Evolutionary conservation across 1,284 basidiomycete genomes (phyloP).

Genomic region (Gymnopus androsaceus): DNA sequence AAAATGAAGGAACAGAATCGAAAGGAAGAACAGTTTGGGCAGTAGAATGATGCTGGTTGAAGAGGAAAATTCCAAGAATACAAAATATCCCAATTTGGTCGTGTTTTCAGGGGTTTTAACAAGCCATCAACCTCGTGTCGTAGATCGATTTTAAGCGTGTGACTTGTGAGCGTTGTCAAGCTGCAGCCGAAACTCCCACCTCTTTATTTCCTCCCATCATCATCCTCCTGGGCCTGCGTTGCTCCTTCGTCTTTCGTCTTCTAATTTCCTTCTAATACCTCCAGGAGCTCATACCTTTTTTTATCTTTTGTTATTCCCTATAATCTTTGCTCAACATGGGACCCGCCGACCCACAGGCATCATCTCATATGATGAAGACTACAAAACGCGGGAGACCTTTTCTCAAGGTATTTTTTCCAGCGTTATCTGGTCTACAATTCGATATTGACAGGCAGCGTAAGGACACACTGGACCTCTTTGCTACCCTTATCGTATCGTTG

Average conservation of each 20-base stretch:
- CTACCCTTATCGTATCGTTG: slow-evolving; percentile 93
- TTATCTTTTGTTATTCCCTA: slow-evolving; percentile 22
- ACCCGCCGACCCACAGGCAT: slow-evolving; percentile 47
- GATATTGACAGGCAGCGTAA: slow-evolving; percentile 32
- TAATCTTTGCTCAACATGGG: slow-evolving; percentile 36
- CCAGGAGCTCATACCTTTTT: slow-evolving; percentile 24
- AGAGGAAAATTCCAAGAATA: too few species aligned
- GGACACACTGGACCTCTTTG: slow-evolving; percentile 98
- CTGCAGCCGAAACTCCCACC: slow-evolving; percentile 44
- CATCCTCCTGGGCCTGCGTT: slow-evolving; percentile 29
- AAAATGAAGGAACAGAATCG: too few species aligned
- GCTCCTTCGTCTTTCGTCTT: slow-evolving; percentile 28
- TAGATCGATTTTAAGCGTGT: too few species aligned
- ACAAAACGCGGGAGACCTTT: slow-evolving; percentile 93
- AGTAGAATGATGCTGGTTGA: too few species aligned
- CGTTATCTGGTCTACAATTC: slow-evolving; percentile 10
- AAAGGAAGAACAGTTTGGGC: too few species aligned
- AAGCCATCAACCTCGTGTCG: not conserved
- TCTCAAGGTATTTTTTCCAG: slow-evolving; percentile 68
- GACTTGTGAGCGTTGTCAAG: too few species aligned
- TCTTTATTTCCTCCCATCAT: slow-evolving; percentile 27
- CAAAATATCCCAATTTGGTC: too few species aligned
- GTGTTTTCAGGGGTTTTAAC: too few species aligned
- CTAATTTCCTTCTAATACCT: slow-evolving; percentile 29
- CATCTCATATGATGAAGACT: slow-evolving; percentile 96